Conservation (phyloP, 176 grass and related monocot genomes). For the Phragmites australis region DNA sequence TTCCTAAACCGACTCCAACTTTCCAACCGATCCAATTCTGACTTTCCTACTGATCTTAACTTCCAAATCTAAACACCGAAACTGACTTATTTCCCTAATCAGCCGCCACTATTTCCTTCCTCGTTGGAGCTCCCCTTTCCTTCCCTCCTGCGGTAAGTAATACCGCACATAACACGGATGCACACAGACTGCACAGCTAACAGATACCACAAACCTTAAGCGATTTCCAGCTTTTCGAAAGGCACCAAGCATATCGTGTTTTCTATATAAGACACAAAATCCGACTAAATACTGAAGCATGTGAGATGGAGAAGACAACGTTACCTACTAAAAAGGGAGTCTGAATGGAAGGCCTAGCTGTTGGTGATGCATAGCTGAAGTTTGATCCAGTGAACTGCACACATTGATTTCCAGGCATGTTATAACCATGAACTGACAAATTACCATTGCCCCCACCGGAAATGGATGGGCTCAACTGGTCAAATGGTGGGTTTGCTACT, state of each 20-base stretch:
- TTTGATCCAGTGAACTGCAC: conserved; percentile 71
- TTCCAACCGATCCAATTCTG: too few species aligned
- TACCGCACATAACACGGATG: not conserved
- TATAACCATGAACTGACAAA: conserved; percentile 67
- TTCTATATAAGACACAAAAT: not conserved
- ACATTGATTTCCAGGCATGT: conserved; percentile 61
- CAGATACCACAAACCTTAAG: not conserved
- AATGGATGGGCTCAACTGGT: conserved; percentile 65
- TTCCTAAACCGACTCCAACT: too few species aligned
- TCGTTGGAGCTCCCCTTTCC: too few species aligned
- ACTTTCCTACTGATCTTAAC: too few species aligned
- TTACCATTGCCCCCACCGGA: conserved; percentile 54
- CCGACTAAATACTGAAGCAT: not conserved
- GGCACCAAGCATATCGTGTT: not conserved
- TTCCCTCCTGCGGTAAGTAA: too few species aligned
- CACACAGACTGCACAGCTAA: not conserved
- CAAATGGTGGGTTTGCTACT: conserved; percentile 62
- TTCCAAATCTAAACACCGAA: too few species aligned
- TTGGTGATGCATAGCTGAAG: conserved; percentile 50
- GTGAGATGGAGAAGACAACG: not conserved
- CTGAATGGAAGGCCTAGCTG: conserved; percentile 68
- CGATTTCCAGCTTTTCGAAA: not conserved
- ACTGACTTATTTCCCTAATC: too few species aligned
- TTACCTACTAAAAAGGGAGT: conserved; percentile 80
- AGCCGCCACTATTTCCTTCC: too few species aligned